Evolutionary conservation across 1,284 basidiomycete species (phyloP).

Genomic region (Cryptococcus sp.): DNA sequence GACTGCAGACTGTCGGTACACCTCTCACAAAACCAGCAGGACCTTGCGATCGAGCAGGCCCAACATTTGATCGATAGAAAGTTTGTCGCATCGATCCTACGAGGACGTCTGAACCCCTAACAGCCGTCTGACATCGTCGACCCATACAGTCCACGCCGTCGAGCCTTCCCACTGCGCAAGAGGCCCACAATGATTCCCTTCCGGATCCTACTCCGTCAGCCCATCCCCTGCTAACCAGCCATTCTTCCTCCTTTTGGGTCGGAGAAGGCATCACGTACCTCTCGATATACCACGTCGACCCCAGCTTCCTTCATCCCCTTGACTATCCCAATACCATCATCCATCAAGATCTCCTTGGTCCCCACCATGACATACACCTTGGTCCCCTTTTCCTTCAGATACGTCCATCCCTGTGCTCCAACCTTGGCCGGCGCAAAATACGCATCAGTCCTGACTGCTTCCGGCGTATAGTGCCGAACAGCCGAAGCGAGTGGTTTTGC

Average conservation of each 20-base stretch:
- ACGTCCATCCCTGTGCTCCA: conserved; percentile 11
- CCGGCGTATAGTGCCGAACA: conserved; percentile 13
- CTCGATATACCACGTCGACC: conserved; percentile 18
- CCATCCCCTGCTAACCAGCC: not conserved
- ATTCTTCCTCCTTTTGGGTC: too few relatives aligned
- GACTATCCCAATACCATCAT: conserved; percentile 26
- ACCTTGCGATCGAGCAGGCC: too few relatives aligned
- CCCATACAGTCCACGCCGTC: conserved; percentile 5
- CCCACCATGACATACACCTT: conserved; percentile 35
- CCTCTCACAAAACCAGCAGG: too few relatives aligned
- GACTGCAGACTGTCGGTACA: too few relatives aligned
- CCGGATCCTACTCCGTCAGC: conserved; percentile 1
- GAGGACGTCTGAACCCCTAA: not conserved
- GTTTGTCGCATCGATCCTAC: too few relatives aligned
- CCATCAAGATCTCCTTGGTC: conserved; percentile 30
- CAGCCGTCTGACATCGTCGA: not conserved
- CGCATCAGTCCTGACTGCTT: not conserved
- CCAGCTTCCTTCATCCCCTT: conserved; percentile 29
- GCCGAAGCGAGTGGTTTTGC: conserved; percentile 10
- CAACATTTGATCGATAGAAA: too few relatives aligned
- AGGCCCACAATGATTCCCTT: conserved; percentile 7
- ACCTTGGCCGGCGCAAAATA: conserved; percentile 25
- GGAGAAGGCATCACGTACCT: conserved; percentile 12
- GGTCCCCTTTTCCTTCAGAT: conserved; percentile 9
- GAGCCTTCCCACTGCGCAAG: conserved; percentile 8